Conservation (phyloP, 176 grass and related monocot species). For the Leersia perrieri region DNA sequence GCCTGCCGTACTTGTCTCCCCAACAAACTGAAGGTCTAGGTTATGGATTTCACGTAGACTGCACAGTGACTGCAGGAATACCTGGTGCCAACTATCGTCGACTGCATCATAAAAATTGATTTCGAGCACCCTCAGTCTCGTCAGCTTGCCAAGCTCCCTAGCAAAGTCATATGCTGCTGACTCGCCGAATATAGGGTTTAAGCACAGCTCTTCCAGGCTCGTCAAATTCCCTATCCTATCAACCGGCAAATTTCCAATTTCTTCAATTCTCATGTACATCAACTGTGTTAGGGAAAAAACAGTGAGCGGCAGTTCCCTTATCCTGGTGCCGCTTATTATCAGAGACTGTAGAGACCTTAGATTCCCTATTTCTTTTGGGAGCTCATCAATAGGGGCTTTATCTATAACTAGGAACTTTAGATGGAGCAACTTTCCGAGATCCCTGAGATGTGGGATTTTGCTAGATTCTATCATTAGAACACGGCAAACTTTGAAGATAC, state of each 20-base stretch:
- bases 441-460: not conserved
- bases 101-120: rapidly evolving
- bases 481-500: not conserved
- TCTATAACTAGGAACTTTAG: not conserved
- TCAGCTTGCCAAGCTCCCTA: not conserved
- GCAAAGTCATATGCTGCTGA: not conserved
- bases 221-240: not conserved
- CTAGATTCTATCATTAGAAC: not conserved
- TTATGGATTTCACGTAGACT: not conserved
- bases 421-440: not conserved
- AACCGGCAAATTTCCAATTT: rapidly evolving
- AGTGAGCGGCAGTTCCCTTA: not conserved
- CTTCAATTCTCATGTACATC: rapidly evolving
- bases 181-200: not conserved
- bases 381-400: not conserved
- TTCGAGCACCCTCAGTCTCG: not conserved
- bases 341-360: not conserved
- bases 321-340: not conserved
- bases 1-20: rapidly evolving
- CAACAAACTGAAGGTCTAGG: rapidly evolving
- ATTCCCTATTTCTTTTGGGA: not conserved
- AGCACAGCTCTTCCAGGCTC: not conserved
- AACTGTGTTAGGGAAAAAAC: not conserved
- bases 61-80: not conserved
- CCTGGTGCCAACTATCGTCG: not conserved